Evolutionary conservation across 306 rosid genomes (phyloP).

Genomic region (Lathyrus oleraceus): DNA sequence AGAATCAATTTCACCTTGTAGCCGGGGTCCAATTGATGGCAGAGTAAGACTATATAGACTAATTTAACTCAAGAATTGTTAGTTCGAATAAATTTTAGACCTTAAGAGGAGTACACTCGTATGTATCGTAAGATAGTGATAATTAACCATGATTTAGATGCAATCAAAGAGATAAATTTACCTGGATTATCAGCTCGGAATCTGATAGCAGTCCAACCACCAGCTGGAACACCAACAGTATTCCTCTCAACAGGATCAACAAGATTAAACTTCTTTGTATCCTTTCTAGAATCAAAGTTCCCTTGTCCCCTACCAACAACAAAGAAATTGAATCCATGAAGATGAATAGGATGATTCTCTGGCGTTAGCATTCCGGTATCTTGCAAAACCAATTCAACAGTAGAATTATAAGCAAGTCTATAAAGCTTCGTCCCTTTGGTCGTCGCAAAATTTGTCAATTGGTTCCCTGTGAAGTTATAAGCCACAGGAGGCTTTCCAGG

Average conservation of each 20-base stretch:
- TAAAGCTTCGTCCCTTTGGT: slow-evolving; percentile 69
- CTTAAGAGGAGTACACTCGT: too few species aligned
- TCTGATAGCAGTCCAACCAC: slow-evolving; percentile 83
- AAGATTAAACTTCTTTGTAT: slow-evolving; percentile 66
- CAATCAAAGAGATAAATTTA: slow-evolving; percentile 18
- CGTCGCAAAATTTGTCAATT: slow-evolving; percentile 56
- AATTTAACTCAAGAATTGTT: too few species aligned
- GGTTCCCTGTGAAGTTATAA: slow-evolving; percentile 71
- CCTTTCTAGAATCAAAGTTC: slow-evolving; percentile 59
- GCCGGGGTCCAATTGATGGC: too few species aligned
- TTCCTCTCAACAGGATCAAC: slow-evolving; percentile 88
- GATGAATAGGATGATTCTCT: slow-evolving; percentile 86
- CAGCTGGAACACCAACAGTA: slow-evolving; percentile 72
- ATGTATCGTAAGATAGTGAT: too few species aligned
- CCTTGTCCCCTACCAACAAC: slow-evolving; percentile 77
- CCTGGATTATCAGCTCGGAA: slow-evolving; percentile 92
- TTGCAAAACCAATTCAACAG: slow-evolving; percentile 78
- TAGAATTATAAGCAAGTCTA: slow-evolving; percentile 71
- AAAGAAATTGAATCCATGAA: slow-evolving; percentile 84
- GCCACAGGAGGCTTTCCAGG: slow-evolving; percentile 60
- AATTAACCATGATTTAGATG: background rate
- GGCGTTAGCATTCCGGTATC: slow-evolving; percentile 80
- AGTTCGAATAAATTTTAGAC: too few species aligned
- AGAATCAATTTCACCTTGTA: too few species aligned
- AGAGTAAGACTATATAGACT: too few species aligned